Conservation (phyloP, 257 asterid genomes). For the Leonotis leonurus region DNA sequence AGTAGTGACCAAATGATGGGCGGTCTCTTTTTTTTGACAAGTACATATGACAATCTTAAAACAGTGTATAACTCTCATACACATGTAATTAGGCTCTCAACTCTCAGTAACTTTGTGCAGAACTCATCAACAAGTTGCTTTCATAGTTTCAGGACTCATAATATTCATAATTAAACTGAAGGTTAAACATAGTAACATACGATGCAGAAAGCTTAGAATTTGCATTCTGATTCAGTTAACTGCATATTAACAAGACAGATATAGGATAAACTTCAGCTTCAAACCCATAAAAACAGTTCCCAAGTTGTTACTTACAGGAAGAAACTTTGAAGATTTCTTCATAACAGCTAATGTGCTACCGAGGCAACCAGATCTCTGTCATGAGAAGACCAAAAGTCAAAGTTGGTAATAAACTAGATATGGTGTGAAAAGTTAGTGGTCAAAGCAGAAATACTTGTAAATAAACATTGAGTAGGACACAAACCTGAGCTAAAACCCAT, state of each 20-base stretch:
- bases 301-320: conserved; percentile 63
- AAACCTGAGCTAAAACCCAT: conserved; percentile 96
- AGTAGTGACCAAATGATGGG: neutral
- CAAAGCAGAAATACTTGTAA: neutral
- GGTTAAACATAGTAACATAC: neutral
- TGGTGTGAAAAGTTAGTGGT: neutral
- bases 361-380: conserved; percentile 91
- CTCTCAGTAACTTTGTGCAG: neutral
- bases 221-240: neutral
- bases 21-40: no score
- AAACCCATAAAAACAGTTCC: conserved; percentile 3
- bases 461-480: conserved; percentile 8
- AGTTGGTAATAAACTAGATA: neutral
- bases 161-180: neutral
- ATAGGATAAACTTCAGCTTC: conserved; percentile 8
- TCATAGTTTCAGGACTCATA: neutral
- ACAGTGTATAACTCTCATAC: neutral
- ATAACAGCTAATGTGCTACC: conserved; percentile 93
- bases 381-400: conserved; percentile 21
- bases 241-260: neutral
- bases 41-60: neutral
- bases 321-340: conserved; percentile 87
- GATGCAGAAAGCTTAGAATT: neutral
- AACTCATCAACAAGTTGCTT: neutral
- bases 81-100: neutral